A percentile compares a stretch with the other conserved stretches of the same genome.
These are phyloP conservation scores for Clonostachys byssicola DNA, from an alignment of 2,329 filamentous ascomycete genomes.

Conservation along the genomic window DNA sequence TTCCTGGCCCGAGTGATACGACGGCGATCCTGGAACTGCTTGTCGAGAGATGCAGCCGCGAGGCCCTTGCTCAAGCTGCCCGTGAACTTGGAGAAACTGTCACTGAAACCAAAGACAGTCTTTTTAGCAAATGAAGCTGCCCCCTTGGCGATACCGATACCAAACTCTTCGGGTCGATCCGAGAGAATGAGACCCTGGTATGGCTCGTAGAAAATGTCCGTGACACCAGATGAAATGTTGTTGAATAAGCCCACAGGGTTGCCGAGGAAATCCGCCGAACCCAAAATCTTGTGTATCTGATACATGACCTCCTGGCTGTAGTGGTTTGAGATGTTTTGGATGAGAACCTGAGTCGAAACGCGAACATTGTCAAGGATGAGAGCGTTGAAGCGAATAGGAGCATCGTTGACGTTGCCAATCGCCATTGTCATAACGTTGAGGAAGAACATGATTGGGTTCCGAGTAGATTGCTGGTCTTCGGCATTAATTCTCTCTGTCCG, in stretches of 20 bases:
- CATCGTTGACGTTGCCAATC: conserved; percentile 97
- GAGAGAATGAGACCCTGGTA: conserved; percentile 98
- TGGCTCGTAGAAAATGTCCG: conserved; percentile 98
- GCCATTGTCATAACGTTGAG: conserved; percentile 99
- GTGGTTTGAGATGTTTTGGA: conserved; percentile 85
- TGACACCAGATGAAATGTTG: conserved; percentile 94
- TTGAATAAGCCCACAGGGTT: conserved; percentile 98
- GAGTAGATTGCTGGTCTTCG: conserved; percentile 86
- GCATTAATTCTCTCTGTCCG: conserved; percentile 94
- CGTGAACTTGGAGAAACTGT: conserved; percentile 97
- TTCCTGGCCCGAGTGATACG: conserved; percentile 92
- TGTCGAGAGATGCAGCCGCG: conserved; percentile 91
- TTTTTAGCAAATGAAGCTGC: conserved; percentile 98
- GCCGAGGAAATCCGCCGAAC: conserved; percentile 94
- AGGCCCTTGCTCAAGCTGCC: conserved; percentile 96
- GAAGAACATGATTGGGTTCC: conserved; percentile 97
- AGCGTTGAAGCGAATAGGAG: conserved; percentile 88
- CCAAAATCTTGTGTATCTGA: conserved; percentile 95
- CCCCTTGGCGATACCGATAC: conserved; percentile 91
- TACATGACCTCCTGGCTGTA: conserved; percentile 96
- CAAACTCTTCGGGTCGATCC: conserved; percentile 91
- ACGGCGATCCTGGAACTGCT: conserved; percentile 95
- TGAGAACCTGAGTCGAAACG: conserved; percentile 78
- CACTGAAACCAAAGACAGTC: conserved; percentile 93
- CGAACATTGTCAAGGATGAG: conserved; percentile 93